phyloP scores from a whole-genome alignment of 441 rosid species.

The Dalechampia spathulata region DNA sequence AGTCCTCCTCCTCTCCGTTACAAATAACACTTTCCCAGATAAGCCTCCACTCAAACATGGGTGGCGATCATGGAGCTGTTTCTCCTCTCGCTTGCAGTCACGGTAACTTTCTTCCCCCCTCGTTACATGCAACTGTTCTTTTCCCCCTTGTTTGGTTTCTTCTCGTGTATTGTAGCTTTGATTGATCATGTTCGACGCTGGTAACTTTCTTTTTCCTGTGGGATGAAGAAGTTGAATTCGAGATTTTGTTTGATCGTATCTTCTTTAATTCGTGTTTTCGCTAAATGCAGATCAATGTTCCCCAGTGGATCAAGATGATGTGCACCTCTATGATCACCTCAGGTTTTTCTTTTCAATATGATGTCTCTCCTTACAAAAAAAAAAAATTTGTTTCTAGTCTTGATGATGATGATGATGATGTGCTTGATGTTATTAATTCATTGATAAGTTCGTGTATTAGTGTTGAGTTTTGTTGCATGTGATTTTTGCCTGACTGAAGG shows the following conservation, averaged over 20 bases:
- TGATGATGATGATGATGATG: background rate
- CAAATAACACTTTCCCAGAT: too few relatives aligned
- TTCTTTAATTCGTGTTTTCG: background rate
- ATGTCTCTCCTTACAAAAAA: background rate
- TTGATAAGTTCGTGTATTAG: background rate
- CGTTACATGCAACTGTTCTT: too few relatives aligned
- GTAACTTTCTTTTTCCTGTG: too few relatives aligned
- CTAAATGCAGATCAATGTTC: conserved; percentile 10
- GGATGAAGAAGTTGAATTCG: too few relatives aligned
- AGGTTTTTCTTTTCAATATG: conserved; percentile 1
- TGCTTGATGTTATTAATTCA: background rate
- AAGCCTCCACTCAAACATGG: conserved; percentile 10
- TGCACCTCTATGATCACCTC: conserved; percentile 1
- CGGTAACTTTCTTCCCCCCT: too few relatives aligned
- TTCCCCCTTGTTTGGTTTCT: too few relatives aligned
- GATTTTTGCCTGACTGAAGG: conserved; percentile 11
- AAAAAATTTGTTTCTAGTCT: background rate
- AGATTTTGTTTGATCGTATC: too few relatives aligned
- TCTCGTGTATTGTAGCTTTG: too few relatives aligned
- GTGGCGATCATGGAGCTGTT: conserved; percentile 20
- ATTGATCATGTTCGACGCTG: too few relatives aligned
- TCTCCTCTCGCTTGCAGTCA: too few relatives aligned
- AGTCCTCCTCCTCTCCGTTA: too few relatives aligned
- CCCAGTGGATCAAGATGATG: conserved; percentile 6
- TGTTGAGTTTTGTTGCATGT: background rate